phyloP scores from a whole-genome alignment of 73 alveolate species.

The Blepharisma stoltei region DNA sequence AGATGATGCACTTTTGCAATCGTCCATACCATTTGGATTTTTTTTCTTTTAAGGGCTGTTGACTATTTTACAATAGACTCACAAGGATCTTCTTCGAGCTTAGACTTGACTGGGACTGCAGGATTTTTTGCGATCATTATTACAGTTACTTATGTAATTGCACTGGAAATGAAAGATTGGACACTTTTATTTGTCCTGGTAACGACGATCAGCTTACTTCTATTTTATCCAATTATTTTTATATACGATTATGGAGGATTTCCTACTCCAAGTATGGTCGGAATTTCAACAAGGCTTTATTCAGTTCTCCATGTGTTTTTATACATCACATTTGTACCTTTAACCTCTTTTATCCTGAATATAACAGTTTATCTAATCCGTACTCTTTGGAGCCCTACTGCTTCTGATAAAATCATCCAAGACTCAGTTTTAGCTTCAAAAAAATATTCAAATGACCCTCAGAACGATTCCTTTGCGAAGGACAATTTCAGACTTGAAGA shows the following conservation, averaged over 20 bases:
- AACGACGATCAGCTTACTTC: neutral
- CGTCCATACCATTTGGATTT: neutral
- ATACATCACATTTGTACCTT: neutral
- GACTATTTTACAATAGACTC: neutral
- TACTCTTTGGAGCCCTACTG: neutral
- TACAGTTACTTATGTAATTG: neutral
- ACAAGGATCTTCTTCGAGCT: neutral
- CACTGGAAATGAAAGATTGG: neutral
- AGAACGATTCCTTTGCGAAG: no score
- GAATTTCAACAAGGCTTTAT: neutral
- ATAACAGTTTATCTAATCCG: neutral
- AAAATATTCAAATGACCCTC: no score
- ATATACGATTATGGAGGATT: neutral
- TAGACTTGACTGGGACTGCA: conserved; percentile 16
- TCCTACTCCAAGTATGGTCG: neutral
- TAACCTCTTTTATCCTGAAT: neutral
- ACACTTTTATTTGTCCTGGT: conserved; percentile 13
- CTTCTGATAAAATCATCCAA: neutral
- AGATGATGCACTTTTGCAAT: neutral
- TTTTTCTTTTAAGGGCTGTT: neutral
- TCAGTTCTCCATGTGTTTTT: neutral
- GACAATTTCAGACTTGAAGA: no score
- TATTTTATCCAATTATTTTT: conserved; percentile 2
- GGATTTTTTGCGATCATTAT: neutral
- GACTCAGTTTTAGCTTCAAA: no score